phyloP scores from a whole-genome alignment of 148 eudicot genomes.

The Rhododendron ovatum region DNA sequence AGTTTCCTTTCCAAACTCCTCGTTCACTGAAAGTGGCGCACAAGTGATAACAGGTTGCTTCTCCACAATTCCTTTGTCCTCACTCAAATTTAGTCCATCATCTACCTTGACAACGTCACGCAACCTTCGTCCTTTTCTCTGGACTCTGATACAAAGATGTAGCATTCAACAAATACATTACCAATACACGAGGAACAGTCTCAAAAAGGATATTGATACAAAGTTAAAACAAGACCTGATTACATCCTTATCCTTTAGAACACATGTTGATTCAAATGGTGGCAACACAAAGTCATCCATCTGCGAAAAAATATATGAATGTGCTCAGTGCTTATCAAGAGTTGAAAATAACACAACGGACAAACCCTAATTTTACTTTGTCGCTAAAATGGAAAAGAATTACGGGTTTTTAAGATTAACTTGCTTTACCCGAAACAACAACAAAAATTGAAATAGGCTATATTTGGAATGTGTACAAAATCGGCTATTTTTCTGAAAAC shows the following conservation, averaged over 20 bases:
- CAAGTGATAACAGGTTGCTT: slow-evolving; percentile 36
- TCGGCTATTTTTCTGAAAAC: neutral
- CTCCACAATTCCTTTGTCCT: slow-evolving; percentile 30
- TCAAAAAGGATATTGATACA: neutral
- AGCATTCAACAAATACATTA: neutral
- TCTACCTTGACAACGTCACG: slow-evolving; percentile 15
- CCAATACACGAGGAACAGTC: neutral
- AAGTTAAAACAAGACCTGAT: slow-evolving; percentile 45
- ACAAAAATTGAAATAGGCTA: neutral
- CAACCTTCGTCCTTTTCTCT: slow-evolving; percentile 34
- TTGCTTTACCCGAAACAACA: neutral
- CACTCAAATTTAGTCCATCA: slow-evolving; percentile 19
- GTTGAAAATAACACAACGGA: slow-evolving; percentile 2
- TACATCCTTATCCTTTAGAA: slow-evolving; percentile 74
- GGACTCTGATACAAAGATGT: slow-evolving; percentile 43
- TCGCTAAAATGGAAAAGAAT: neutral
- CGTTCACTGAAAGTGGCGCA: slow-evolving; percentile 52
- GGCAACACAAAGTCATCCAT: slow-evolving; percentile 89
- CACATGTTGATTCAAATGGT: slow-evolving; percentile 59
- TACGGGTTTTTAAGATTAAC: neutral
- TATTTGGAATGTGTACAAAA: neutral
- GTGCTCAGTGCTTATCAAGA: neutral
- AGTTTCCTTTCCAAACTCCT: slow-evolving; percentile 53
- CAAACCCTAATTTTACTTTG: neutral
- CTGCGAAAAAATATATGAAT: slow-evolving; percentile 35